phyloP scores from a whole-genome alignment of 257 asterid genomes.

The Mitragyna speciosa region DNA sequence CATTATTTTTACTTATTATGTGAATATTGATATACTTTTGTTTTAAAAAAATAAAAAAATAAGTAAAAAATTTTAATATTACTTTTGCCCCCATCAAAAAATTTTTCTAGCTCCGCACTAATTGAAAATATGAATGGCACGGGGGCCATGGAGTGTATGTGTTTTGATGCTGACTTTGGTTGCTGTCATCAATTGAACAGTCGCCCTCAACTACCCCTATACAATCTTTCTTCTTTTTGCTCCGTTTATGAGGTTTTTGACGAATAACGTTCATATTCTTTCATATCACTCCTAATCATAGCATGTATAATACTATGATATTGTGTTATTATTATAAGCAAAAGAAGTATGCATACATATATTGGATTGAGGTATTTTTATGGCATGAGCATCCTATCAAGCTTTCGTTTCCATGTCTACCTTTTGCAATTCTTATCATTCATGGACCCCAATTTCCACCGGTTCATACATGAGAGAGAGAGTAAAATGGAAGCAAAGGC shows the following conservation, averaged over 20 bases:
- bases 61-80: too few relatives aligned
- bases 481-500: conserved; percentile 62
- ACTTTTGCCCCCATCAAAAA: too few relatives aligned
- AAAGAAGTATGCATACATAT: background rate
- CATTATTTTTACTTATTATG: too few relatives aligned
- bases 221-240: conserved; percentile 36
- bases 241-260: conserved; percentile 43
- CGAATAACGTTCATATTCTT: conserved; percentile 49
- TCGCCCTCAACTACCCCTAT: conserved; percentile 22
- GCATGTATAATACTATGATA: conserved; percentile 26
- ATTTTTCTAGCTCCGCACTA: too few relatives aligned
- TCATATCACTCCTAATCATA: conserved; percentile 62
- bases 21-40: too few relatives aligned
- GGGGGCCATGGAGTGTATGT: background rate
- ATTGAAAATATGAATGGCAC: too few relatives aligned
- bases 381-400: conserved; percentile 33
- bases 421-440: conserved; percentile 45
- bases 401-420: conserved; percentile 23
- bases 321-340: conserved; percentile 32
- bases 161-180: conserved; percentile 16
- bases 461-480: conserved; percentile 4
- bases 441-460: conserved; percentile 37
- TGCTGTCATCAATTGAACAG: conserved; percentile 26
- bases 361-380: background rate
- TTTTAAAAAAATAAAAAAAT: too few relatives aligned